These are phyloP conservation scores for Westerdykella ornata DNA, from an alignment of 2,329 filamentous ascomycete species.

Conservation along the genomic window DNA sequence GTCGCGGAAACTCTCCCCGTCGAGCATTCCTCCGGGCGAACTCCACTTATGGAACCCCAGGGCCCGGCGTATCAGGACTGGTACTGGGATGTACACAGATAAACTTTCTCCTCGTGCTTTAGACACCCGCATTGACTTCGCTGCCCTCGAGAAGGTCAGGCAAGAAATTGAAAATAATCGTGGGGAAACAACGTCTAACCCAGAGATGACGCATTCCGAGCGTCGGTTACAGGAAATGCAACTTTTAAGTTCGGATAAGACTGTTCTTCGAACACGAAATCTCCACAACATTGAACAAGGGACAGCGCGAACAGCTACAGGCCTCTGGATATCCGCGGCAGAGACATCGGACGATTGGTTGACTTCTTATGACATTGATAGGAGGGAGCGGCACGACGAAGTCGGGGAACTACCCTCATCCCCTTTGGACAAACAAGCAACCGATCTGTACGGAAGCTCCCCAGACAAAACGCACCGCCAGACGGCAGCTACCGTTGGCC, in stretches of 20 bases:
- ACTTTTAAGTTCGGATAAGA: not conserved
- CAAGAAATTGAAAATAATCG: not conserved
- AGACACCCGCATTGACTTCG: not conserved
- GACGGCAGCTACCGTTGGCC: too few relatives aligned
- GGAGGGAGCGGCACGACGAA: slow-evolving; percentile 8
- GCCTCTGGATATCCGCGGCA: slow-evolving; percentile 6
- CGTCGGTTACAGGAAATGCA: not conserved
- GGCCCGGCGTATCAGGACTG: not conserved
- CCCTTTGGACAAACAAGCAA: too few relatives aligned
- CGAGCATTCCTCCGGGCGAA: not conserved
- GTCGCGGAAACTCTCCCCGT: too few relatives aligned
- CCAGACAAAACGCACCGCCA: too few relatives aligned
- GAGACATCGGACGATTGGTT: slow-evolving; percentile 8
- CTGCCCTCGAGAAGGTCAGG: not conserved
- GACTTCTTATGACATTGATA: slow-evolving; percentile 9
- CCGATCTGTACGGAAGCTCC: too few relatives aligned
- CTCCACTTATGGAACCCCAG: not conserved
- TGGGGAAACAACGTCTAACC: not conserved
- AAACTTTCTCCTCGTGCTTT: not conserved
- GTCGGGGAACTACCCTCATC: slow-evolving; percentile 1
- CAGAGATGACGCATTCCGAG: not conserved
- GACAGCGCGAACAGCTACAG: not conserved
- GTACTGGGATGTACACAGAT: too few relatives aligned
- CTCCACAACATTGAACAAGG: not conserved
- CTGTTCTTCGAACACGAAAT: too few relatives aligned